phyloP scores from a whole-genome alignment of 2,329 filamentous ascomycete genomes.

The Fusarium praegraminearum region DNA sequence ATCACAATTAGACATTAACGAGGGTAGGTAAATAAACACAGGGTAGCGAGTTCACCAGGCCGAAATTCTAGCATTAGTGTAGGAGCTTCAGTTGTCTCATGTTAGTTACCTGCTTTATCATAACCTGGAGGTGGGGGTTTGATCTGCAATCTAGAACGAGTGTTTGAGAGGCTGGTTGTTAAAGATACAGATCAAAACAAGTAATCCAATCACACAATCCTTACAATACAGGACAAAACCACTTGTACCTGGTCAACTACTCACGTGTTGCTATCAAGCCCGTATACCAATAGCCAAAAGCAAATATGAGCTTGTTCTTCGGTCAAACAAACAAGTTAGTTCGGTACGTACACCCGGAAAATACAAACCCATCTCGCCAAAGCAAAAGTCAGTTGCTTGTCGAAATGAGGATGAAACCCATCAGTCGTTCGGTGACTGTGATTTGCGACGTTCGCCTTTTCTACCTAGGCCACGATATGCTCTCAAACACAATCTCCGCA shows the following conservation, averaged over 20 bases:
- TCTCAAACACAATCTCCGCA: conserved; percentile 82
- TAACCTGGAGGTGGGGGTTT: background rate
- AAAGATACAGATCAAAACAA: background rate
- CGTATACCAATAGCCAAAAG: conserved; percentile 2
- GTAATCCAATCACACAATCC: conserved; percentile 14
- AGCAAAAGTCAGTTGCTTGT: background rate
- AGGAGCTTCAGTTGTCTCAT: background rate
- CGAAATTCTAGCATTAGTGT: background rate
- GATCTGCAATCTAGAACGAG: conserved; percentile 1
- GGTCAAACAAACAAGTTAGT: conserved; percentile 29
- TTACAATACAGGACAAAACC: conserved; percentile 18
- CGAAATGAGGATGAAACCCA: background rate
- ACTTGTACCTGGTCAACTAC: background rate
- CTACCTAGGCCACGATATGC: conserved; percentile 2
- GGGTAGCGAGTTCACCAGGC: background rate
- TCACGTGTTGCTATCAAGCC: background rate
- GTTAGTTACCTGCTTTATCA: background rate
- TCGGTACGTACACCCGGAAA: conserved; percentile 1
- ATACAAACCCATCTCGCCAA: background rate
- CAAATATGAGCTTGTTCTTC: conserved; percentile 8
- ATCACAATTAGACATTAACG: background rate
- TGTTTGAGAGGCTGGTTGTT: background rate
- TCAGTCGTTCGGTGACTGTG: background rate
- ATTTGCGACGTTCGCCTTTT: conserved; percentile 14
- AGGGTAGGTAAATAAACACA: background rate